Percentiles rank a stretch among this genome's conserved stretches.
phyloP scores from a whole-genome alignment of 2,329 filamentous ascomycete species.

The Dryadomyces quercus-mongolicae region DNA sequence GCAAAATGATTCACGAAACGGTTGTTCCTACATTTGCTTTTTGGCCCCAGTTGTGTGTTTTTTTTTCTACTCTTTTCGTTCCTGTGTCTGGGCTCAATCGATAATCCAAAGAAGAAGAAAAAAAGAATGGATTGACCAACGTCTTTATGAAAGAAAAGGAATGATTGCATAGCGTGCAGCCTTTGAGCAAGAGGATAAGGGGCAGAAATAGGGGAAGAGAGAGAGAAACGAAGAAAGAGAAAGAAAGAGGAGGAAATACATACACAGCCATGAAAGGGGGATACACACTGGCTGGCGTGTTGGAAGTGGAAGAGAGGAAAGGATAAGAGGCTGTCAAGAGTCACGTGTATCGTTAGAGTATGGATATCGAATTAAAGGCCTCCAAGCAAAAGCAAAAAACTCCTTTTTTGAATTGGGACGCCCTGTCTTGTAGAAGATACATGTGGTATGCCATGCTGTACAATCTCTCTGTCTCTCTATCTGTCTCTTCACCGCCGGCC shows the following conservation, averaged over 20 bases:
- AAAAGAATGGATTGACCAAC: background rate
- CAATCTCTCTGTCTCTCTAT: background rate
- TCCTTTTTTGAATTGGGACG: background rate
- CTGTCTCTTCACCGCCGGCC: slow-evolving; percentile 16
- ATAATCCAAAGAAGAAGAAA: background rate
- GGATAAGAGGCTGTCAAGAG: background rate
- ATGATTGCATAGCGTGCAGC: no score
- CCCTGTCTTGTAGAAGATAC: background rate
- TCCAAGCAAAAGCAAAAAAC: background rate
- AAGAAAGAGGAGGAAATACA: no score
- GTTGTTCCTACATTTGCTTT: background rate
- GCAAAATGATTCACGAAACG: slow-evolving; percentile 1
- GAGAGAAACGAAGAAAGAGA: no score
- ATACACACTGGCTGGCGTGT: no score
- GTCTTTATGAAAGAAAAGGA: background rate
- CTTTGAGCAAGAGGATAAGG: no score
- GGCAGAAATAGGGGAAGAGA: no score
- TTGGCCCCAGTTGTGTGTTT: background rate
- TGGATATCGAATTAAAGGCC: background rate
- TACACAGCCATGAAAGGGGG: no score
- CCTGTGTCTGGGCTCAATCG: background rate
- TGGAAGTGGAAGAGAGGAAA: no score
- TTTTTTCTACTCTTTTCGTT: background rate
- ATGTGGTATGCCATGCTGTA: background rate
- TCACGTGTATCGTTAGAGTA: background rate